Percentiles rank a stretch among this genome's conserved stretches.
phyloP scores from a whole-genome alignment of 768 basidiomycete species.

The Panaeolus cyanescens region DNA sequence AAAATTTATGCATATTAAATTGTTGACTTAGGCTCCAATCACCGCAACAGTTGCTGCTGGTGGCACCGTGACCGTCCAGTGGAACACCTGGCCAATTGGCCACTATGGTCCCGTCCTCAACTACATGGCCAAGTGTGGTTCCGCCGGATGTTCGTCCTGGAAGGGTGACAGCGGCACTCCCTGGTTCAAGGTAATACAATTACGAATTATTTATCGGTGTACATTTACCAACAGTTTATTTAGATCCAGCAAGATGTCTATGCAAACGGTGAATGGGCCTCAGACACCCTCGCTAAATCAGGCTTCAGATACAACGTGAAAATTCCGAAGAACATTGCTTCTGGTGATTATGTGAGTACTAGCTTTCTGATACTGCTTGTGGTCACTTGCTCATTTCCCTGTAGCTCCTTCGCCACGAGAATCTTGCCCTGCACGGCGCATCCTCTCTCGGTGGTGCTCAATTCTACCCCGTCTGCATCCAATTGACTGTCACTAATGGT shows the following conservation, averaged over 20 bases:
- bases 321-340: slow-evolving; percentile 37
- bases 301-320: slow-evolving; percentile 35
- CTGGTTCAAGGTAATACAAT: slow-evolving; percentile 37
- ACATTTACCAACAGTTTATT: background rate
- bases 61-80: slow-evolving; percentile 32
- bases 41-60: slow-evolving; percentile 36
- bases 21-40: slow-evolving; percentile 30
- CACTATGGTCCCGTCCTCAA: slow-evolving; percentile 41
- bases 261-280: slow-evolving; percentile 36
- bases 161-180: slow-evolving; percentile 38
- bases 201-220: background rate
- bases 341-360: slow-evolving; percentile 34
- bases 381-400: background rate
- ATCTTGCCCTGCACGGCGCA: slow-evolving; percentile 38
- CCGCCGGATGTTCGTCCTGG: slow-evolving; percentile 33
- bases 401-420: slow-evolving; percentile 39
- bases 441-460: slow-evolving; percentile 34
- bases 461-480: slow-evolving; percentile 43
- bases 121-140: slow-evolving; percentile 40
- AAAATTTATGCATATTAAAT: background rate
- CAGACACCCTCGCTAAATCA: slow-evolving; percentile 35
- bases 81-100: slow-evolving; percentile 42
- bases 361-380: background rate
- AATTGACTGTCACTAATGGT: slow-evolving; percentile 38
- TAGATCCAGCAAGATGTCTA: slow-evolving; percentile 39